Evolutionary conservation across 2,329 filamentous ascomycete species (phyloP), one percentile per base, ranked within the genome.

Genomic region (Exophiala oligosperma): DNA sequence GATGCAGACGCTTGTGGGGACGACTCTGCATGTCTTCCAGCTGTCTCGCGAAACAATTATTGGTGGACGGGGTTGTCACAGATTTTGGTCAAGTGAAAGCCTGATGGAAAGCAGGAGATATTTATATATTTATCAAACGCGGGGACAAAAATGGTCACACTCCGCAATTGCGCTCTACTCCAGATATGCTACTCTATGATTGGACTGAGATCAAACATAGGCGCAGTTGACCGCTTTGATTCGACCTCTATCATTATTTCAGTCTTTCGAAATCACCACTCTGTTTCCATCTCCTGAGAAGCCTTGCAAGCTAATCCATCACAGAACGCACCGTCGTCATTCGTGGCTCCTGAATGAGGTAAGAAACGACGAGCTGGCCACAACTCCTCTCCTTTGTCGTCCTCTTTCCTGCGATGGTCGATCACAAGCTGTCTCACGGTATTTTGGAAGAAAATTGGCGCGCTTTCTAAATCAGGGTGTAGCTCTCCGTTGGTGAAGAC

Each of bases 401-500:
- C 72, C 66, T 85, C 81, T 26, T 72, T 71, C 59, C 75, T 69
- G 53, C 75, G 72, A 64, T 84, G 81, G 35, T 74, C 72, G 50
- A 73, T 72, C 48, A 85, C 70, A 12, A 78, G 62, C 43, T 81
- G 77, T 4, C 81, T 77, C 32, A 83, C 77, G 4, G 70, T 65
- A 23, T 76, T 76, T 72, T 84, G 81, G 75, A 85, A 84, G 70
- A 78, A 79, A 1, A 85, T 71, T 0, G 81, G 79, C 0, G 80
- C 79, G 67, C 83, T 80, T 67, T 87, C 84, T 72, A 81, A 76
- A 37, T 74, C 72, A 0, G 84, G 81, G 67, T 86, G 84, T 68
- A 86, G 71, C 69, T 85, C 79, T 49, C 83, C 84, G 66, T 83
- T 86, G 66, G 84, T 73, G 62, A 84, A 87, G 37, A 84, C 77